Evolutionary conservation across 2,329 filamentous ascomycete genomes (phyloP), one percentile per base, ranked within the genome.

Genomic region (Spiromastix sp.): DNA sequence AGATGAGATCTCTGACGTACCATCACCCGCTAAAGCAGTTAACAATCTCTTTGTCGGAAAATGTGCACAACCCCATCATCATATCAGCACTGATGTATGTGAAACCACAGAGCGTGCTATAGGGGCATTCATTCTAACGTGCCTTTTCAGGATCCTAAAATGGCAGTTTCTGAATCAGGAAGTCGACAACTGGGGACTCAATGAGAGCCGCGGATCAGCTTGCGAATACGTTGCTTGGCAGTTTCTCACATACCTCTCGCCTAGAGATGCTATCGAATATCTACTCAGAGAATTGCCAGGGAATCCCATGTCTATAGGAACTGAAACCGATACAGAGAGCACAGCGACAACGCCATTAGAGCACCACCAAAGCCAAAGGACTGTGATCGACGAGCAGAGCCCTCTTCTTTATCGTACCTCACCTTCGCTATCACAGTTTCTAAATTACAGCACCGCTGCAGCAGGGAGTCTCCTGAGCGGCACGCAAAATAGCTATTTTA

Each of bases 151-250:
- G 49, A 71, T 72, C 11, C 48, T 75, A 27, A 73, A 72, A 51
- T 72, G 68, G 47, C 66, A 75, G 34, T 77, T 76, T 46, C 56
- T 57, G 12, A 64, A 64, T 9, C 51, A 64, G 3, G 66, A 70
- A 27, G 55, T 66, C 31, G 67, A 70, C 32, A 71, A 75, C 40
- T 64, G 68, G 38, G 72, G 70, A 1, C 56, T 77, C 18, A 72
- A 74, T 37, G 63, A 70, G 46, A 69, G 68, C 7, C 62, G 72
- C 42, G 72, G 68, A 10, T 63, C 67, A 48, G 72, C 73, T 4
- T 77, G 74, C 46, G 73, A 78, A 51, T 67, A 72, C 37, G 67
- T 77, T 5, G 73, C 73, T n/a, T 76, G 72, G 71, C 68, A 74
- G 34, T 76, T 75, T 38, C 54, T 77, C 16, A 68, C 68, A 18